Evolutionary conservation across 2,329 filamentous ascomycete genomes (phyloP).

Genomic region (Xylaria sp.): DNA sequence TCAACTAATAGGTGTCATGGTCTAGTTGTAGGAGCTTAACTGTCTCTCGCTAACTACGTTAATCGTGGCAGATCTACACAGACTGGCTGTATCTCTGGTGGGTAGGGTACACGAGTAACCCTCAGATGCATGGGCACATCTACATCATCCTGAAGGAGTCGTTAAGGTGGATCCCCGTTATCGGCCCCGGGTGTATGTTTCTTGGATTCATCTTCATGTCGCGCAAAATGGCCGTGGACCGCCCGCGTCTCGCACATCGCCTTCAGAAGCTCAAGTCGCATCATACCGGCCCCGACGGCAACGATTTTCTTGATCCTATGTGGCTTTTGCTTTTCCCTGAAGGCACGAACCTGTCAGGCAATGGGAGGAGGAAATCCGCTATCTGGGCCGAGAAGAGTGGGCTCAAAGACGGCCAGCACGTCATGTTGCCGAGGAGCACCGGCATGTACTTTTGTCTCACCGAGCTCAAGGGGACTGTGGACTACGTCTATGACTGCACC

Average conservation of each 20-base stretch:
- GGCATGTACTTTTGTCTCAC: conserved; percentile 82
- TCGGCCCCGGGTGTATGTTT: conserved; percentile 85
- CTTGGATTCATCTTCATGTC: conserved; percentile 92
- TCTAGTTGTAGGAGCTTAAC: conserved; percentile 7
- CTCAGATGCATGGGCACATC: conserved; percentile 83
- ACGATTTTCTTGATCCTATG: conserved; percentile 77
- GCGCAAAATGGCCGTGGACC: conserved; percentile 86
- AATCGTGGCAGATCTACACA: conserved; percentile 72
- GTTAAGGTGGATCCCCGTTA: conserved; percentile 80
- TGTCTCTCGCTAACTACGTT: conserved; percentile 36
- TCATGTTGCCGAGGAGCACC: conserved; percentile 81
- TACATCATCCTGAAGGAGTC: conserved; percentile 94
- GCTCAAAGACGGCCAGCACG: conserved; percentile 76
- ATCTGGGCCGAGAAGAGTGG: conserved; percentile 81
- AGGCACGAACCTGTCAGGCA: conserved; percentile 81
- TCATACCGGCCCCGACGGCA: conserved; percentile 64
- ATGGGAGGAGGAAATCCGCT: conserved; percentile 75
- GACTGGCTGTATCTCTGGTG: conserved; percentile 96
- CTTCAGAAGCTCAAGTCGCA: conserved; percentile 73
- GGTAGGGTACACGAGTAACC: conserved; percentile 82
- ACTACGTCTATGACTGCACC: conserved; percentile 92
- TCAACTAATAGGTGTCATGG: not conserved
- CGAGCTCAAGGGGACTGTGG: conserved; percentile 76
- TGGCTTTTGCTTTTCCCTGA: conserved; percentile 91
- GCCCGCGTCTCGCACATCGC: conserved; percentile 77